phyloP scores from a whole-genome alignment of 805 yeast genomes.

The Wickerhamiella spandovensis region DNA sequence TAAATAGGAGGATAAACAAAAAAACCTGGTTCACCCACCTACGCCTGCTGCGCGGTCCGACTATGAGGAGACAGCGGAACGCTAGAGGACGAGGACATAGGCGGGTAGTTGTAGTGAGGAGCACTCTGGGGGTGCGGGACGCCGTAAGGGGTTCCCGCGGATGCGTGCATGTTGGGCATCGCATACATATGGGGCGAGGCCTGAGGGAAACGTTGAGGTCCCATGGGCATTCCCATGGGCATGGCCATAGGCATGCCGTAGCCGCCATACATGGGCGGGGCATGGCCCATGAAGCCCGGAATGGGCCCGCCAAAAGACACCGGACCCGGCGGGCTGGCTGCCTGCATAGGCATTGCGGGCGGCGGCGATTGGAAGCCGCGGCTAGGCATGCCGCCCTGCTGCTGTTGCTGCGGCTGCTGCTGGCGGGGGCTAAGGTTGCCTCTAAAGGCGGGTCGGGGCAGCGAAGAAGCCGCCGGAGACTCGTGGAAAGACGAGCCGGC shows the following conservation, averaged over 20 bases:
- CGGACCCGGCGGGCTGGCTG: not conserved
- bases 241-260: not conserved
- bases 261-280: not conserved
- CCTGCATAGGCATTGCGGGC: not conserved
- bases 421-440: not conserved
- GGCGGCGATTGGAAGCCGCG: not conserved
- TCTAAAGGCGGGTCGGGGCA: slow-evolving; percentile 22
- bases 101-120: not conserved
- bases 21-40: not conserved
- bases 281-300: not conserved
- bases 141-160: not conserved
- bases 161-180: not conserved
- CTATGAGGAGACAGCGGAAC: not conserved
- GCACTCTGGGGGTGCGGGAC: not conserved
- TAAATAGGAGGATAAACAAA: not conserved
- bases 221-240: not conserved
- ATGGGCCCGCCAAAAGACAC: not conserved
- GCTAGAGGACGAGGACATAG: not conserved
- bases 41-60: not conserved
- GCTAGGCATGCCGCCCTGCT: not conserved
- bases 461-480: slow-evolving; percentile 18
- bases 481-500: slow-evolving; percentile 17
- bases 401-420: not conserved
- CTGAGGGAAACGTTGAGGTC: not conserved
- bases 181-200: not conserved